Evolutionary conservation across 1,139 yeast genomes (phyloP).

Genomic region (Magnusiomyces sp.): DNA sequence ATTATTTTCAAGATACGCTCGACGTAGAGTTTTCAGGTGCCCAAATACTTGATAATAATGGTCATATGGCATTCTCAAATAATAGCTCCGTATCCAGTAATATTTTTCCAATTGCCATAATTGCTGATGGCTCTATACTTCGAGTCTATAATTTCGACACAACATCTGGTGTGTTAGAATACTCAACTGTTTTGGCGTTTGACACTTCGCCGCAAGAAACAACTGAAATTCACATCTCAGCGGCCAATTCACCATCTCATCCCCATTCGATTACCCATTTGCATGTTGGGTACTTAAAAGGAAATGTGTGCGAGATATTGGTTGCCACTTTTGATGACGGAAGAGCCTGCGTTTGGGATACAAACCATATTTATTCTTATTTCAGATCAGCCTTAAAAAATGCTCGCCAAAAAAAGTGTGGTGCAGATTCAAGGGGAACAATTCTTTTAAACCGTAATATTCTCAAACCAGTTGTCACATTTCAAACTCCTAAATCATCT

Average conservation of each 20-base stretch:
- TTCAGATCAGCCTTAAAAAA: not conserved
- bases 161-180: conserved; percentile 15
- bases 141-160: conserved; percentile 19
- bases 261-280: conserved; percentile 53
- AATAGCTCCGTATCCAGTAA: conserved; percentile 21
- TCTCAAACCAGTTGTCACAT: not conserved
- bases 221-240: conserved; percentile 17
- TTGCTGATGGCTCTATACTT: conserved; percentile 19
- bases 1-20: conserved; percentile 11
- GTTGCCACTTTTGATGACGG: conserved; percentile 54
- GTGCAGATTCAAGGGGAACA: conserved; percentile 1
- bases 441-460: not conserved
- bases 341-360: conserved; percentile 39
- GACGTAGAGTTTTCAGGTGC: conserved; percentile 15
- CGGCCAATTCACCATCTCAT: conserved; percentile 24
- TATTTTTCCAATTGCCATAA: conserved; percentile 16
- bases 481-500: conserved; percentile 35
- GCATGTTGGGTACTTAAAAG: conserved; percentile 25
- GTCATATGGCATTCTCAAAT: conserved; percentile 20
- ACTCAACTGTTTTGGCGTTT: conserved; percentile 13
- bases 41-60: conserved; percentile 11
- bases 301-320: conserved; percentile 33
- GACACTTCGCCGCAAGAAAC: conserved; percentile 19
- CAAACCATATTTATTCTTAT: conserved; percentile 21
- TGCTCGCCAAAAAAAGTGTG: not conserved